A percentile compares a stretch with the other conserved stretches of the same genome.
These are phyloP conservation scores for Malassezia obtusa DNA, from an alignment of 1,284 basidiomycete species.

Conservation along the genomic window DNA sequence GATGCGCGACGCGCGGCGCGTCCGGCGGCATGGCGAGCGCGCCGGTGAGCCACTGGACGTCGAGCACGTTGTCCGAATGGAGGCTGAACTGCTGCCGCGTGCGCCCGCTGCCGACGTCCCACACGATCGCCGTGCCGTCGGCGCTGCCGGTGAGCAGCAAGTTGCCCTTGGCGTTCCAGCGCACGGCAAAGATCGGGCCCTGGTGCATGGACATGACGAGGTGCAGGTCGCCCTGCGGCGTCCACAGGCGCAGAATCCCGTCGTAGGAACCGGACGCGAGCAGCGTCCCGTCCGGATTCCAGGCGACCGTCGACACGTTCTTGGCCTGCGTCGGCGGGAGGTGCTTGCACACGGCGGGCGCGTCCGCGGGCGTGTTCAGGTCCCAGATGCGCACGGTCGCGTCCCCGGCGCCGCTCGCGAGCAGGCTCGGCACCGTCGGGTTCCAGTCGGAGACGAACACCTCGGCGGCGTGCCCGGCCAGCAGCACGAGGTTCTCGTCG, in stretches of 20 bases:
- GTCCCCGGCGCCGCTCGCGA: slow-evolving; percentile 46
- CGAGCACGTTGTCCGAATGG: slow-evolving; percentile 42
- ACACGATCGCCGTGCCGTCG: slow-evolving; percentile 46
- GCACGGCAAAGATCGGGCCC: slow-evolving; percentile 45
- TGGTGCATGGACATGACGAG: slow-evolving; percentile 49
- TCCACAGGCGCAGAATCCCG: slow-evolving; percentile 47
- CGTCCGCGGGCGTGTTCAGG: slow-evolving; percentile 22
- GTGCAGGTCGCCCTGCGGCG: slow-evolving; percentile 46
- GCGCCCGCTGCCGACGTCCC: slow-evolving; percentile 46
- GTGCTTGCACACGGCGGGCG: slow-evolving; percentile 45
- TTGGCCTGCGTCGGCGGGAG: slow-evolving; percentile 43
- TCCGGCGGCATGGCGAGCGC: background rate
- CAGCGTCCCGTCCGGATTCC: slow-evolving; percentile 48
- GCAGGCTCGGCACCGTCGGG: slow-evolving; percentile 42
- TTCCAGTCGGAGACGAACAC: slow-evolving; percentile 48
- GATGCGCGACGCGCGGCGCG: background rate
- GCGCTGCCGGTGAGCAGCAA: slow-evolving; percentile 41
- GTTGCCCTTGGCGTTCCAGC: slow-evolving; percentile 46
- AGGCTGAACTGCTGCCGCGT: slow-evolving; percentile 40
- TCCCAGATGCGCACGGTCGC: slow-evolving; percentile 48
- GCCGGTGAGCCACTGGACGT: slow-evolving; percentile 43
- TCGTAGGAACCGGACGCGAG: slow-evolving; percentile 46
- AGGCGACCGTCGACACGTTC: slow-evolving; percentile 44
- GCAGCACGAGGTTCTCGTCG: slow-evolving; percentile 20
- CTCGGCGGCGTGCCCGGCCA: slow-evolving; percentile 40